Evolutionary conservation across 179 eudicot genomes (phyloP).

Genomic region (Spergularia azorica): DNA sequence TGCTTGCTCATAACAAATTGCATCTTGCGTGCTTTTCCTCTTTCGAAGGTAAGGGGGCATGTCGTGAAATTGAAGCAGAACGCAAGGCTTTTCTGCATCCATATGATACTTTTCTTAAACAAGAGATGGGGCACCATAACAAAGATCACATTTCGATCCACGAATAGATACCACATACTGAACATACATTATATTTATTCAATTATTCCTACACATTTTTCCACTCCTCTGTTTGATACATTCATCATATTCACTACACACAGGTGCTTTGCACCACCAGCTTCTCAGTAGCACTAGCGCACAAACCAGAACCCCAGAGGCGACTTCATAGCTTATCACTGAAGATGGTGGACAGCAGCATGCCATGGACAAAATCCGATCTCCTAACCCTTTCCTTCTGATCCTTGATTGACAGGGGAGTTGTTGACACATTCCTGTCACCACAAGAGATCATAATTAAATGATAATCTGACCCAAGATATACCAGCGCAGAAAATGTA

Average conservation of each 20-base stretch:
- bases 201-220: conserved; percentile 65
- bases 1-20: too few relatives aligned
- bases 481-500: background rate
- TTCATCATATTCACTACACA: conserved; percentile 32
- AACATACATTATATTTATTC: conserved; percentile 61
- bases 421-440: conserved; percentile 38
- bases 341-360: conserved; percentile 41
- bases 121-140: conserved; percentile 14
- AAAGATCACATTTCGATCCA: conserved; percentile 34
- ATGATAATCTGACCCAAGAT: background rate
- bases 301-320: conserved; percentile 1
- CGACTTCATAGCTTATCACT: conserved; percentile 35
- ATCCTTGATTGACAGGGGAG: conserved; percentile 49
- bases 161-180: conserved; percentile 32
- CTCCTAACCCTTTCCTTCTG: conserved; percentile 45
- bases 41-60: too few relatives aligned
- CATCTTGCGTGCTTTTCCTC: too few relatives aligned
- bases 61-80: background rate
- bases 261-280: conserved; percentile 9
- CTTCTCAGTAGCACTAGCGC: conserved; percentile 2
- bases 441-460: background rate
- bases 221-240: conserved; percentile 35
- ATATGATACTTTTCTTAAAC: background rate
- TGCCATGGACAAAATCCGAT: conserved; percentile 39
- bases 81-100: background rate